Evolutionary conservation across 2,329 filamentous ascomycete genomes (phyloP), one percentile per base, ranked within the genome.

Genomic region (Diplodia sapinea): DNA sequence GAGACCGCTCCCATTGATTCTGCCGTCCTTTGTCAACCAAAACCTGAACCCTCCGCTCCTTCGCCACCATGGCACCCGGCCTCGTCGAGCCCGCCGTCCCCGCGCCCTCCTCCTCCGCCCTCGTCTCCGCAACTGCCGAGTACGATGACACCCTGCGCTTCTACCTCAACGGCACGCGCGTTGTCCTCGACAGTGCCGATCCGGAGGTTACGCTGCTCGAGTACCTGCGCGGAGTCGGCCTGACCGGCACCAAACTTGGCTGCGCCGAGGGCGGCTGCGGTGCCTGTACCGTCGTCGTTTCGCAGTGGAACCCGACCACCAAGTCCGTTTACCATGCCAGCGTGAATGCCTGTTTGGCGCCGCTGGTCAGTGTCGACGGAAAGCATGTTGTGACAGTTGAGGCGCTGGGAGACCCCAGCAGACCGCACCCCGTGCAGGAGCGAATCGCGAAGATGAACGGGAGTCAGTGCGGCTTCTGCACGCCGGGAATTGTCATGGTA

Each of bases 331-430:
- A 98, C 76, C 94, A 99, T 83, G 95, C 95, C 68, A 96, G 92
- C 65, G 92, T 98, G 69, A 99, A 99, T 77, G 95, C 95, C 51
- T 99, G 95, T 77, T 84, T 99, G 64, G 94, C 95, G 12, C 95
- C 95, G 7, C 85, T 99, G 56, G 91, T 93, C 72, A 96, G 93
- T 74, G 87, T 98, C 52, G 95, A 98, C 78, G 95, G 95, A 54
- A 99, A 99, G 78, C 95, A 99, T 85, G 93, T 98, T 75, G 94
- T 99, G 76, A 99, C 95, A 3, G 90, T 99, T 50, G 95, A 99
- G 80, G 95, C 95, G 7, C 97, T 99, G 74, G 95, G 95, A 12
- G 92, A 91, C 77, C 89, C 92, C 33, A 90, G 95, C 78, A 88
- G 85, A 51, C 95, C 95, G 5, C 95, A 99, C 81, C 92, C 94